Conservation (phyloP, 2,329 filamentous ascomycete genomes). For the Ophiostoma pallidulum region DNA sequence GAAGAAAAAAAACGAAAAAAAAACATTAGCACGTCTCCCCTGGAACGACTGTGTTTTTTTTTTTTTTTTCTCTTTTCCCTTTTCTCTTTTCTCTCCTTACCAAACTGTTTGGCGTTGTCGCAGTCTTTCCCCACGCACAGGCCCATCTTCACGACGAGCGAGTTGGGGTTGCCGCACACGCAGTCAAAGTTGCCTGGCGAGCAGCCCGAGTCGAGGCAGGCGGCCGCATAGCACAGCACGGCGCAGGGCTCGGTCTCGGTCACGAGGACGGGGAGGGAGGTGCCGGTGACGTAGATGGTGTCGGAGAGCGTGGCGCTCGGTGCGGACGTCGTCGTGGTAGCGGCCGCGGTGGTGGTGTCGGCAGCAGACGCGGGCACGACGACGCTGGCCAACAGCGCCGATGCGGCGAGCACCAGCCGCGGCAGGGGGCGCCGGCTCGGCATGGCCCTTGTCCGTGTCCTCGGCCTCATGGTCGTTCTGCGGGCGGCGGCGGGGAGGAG, state of each 20-base stretch:
- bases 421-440: too few species aligned
- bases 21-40: too few species aligned
- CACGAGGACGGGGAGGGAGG: slow-evolving; percentile 13
- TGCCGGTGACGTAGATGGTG: slow-evolving; percentile 13
- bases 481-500: too few species aligned
- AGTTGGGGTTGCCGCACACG: slow-evolving; percentile 18
- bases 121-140: slow-evolving; percentile 16
- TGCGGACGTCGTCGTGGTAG: neutral
- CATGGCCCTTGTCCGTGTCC: too few species aligned
- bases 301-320: too few species aligned
- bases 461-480: too few species aligned
- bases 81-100: too few species aligned
- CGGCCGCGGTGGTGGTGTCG: neutral
- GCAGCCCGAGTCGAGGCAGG: slow-evolving; percentile 15
- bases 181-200: slow-evolving; percentile 14
- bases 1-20: neutral
- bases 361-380: neutral
- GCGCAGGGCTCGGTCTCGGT: slow-evolving; percentile 15
- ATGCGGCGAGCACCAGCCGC: too few species aligned
- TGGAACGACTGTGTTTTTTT: too few species aligned
- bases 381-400: neutral
- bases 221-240: slow-evolving; percentile 16
- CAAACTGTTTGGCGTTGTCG: slow-evolving; percentile 11
- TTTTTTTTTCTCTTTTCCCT: too few species aligned
- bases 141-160: slow-evolving; percentile 18